Conservation (phyloP, 805 yeast species). For the Kuraishia ogatae region DNA sequence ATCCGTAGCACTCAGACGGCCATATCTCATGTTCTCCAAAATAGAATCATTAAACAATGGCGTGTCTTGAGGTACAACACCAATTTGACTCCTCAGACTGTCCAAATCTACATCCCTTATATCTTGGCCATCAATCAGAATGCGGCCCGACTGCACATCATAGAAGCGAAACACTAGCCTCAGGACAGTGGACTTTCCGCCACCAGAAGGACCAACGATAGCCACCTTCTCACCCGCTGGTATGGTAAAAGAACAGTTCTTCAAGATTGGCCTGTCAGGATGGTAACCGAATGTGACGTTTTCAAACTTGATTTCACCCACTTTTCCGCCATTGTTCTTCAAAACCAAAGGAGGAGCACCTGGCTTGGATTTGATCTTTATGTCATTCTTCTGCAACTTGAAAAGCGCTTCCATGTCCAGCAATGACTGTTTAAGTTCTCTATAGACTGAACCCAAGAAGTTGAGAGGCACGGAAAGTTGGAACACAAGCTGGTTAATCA, state of each 20-base stretch:
- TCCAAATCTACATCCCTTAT: slow-evolving; percentile 67
- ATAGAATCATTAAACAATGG: slow-evolving; percentile 91
- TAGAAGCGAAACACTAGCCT: slow-evolving; percentile 83
- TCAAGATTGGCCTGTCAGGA: slow-evolving; percentile 77
- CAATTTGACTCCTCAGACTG: slow-evolving; percentile 63
- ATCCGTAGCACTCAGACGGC: slow-evolving; percentile 64
- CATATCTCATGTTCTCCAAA: slow-evolving; percentile 81
- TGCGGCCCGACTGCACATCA: slow-evolving; percentile 72
- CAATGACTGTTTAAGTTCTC: slow-evolving; percentile 88
- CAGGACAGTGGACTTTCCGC: slow-evolving; percentile 88
- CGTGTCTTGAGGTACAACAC: slow-evolving; percentile 97
- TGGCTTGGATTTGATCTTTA: slow-evolving; percentile 54
- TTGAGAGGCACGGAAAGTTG: slow-evolving; percentile 92
- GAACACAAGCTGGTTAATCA: slow-evolving; percentile 92
- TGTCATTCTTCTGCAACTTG: slow-evolving; percentile 68
- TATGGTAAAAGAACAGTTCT: slow-evolving; percentile 72
- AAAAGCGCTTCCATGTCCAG: slow-evolving; percentile 95
- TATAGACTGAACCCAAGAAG: slow-evolving; percentile 89
- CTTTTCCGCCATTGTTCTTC: slow-evolving; percentile 21
- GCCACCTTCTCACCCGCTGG: slow-evolving; percentile 92
- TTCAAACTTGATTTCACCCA: slow-evolving; percentile 80
- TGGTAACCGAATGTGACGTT: slow-evolving; percentile 91
- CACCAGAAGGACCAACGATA: slow-evolving; percentile 93
- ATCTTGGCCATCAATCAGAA: slow-evolving; percentile 84
- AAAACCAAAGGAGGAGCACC: slow-evolving; percentile 55